Evolutionary conservation across 257 asterid species (phyloP).

Genomic region (Solanum appendiculatum): DNA sequence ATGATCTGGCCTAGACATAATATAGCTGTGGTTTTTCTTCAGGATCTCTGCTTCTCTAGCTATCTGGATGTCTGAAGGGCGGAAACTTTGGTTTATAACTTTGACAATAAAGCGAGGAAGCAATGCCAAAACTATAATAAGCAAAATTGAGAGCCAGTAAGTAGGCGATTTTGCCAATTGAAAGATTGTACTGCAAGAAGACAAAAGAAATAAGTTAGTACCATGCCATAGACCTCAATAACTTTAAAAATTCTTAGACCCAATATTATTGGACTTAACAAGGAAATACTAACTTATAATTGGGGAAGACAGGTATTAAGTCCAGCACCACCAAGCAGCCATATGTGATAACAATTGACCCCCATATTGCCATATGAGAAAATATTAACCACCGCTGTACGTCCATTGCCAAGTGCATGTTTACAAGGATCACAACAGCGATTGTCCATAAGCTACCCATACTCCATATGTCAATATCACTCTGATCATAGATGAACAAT

Average conservation of each 20-base stretch:
- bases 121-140: conserved; percentile 64
- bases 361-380: conserved; percentile 89
- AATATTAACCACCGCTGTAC: conserved; percentile 70
- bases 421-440: conserved; percentile 81
- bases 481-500: conserved; percentile 50
- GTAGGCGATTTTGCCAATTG: conserved; percentile 60
- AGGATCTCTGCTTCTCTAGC: conserved; percentile 94
- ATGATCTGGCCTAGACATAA: conserved; percentile 34
- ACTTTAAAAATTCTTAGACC: not conserved
- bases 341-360: conserved; percentile 49
- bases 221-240: not conserved
- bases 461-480: conserved; percentile 94
- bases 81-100: conserved; percentile 58
- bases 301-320: conserved; percentile 64
- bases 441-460: conserved; percentile 98
- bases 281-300: conserved; percentile 70
- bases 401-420: conserved; percentile 95
- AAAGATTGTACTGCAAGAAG: conserved; percentile 73
- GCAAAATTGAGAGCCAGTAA: conserved; percentile 88
- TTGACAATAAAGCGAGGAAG: conserved; percentile 84
- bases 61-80: conserved; percentile 91
- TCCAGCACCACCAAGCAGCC: conserved; percentile 46
- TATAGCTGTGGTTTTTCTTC: conserved; percentile 28
- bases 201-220: not conserved
- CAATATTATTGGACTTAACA: not conserved